Percentiles rank a stretch among this genome's conserved stretches.
Conservation (phyloP, 2,329 filamentous ascomycete genomes). For the Colletotrichum destructivum region DNA sequence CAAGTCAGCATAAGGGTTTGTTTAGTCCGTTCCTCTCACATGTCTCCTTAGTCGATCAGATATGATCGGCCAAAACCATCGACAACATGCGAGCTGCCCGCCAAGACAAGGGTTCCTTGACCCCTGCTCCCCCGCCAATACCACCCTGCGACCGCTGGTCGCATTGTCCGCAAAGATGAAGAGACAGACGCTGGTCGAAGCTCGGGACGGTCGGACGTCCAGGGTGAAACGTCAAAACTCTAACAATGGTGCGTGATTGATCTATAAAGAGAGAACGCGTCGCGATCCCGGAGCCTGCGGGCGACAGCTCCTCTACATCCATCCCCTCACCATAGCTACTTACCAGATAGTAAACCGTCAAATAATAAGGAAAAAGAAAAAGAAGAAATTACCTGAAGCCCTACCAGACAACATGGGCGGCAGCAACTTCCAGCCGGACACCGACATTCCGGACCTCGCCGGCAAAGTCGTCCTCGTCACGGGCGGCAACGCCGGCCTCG, state of each 20-base stretch:
- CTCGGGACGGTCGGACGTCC: conserved; percentile 28
- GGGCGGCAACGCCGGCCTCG: conserved; percentile 58
- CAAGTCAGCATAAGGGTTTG: background rate
- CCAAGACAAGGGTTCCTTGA: conserved; percentile 15
- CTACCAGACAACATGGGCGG: conserved; percentile 11
- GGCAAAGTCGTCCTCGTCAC: conserved; percentile 57
- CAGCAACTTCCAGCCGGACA: conserved; percentile 33
- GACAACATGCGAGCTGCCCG: background rate
- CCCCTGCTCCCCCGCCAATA: conserved; percentile 13
- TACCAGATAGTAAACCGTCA: too few relatives aligned
- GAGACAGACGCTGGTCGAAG: background rate
- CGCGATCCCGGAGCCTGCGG: too few relatives aligned
- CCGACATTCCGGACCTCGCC: conserved; percentile 52
- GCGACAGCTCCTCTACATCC: too few relatives aligned
- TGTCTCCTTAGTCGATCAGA: background rate
- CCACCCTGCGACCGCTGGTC: conserved; percentile 1
- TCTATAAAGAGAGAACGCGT: background rate
- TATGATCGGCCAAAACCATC: conserved; percentile 6
- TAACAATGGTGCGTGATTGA: background rate
- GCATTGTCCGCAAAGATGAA: conserved; percentile 5
- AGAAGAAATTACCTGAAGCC: too few relatives aligned
- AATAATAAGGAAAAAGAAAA: too few relatives aligned
- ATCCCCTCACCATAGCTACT: too few relatives aligned
- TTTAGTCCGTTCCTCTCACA: background rate
- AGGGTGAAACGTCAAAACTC: conserved; percentile 33